These are phyloP conservation scores for Lachancea sp. DNA, from an alignment of 805 yeast genomes.

Conservation along the genomic window DNA sequence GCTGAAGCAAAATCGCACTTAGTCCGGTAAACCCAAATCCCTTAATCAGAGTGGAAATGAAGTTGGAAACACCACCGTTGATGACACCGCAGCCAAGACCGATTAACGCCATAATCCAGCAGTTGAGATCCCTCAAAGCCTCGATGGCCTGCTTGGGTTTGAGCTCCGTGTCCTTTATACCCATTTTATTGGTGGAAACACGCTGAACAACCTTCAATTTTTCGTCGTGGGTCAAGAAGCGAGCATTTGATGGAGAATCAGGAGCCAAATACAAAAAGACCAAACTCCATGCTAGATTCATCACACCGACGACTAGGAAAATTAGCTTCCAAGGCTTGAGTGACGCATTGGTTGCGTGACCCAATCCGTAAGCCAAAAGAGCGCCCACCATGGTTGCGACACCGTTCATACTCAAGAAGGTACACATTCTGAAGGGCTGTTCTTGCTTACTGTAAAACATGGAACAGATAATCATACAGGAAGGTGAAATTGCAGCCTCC, in stretches of 20 bases:
- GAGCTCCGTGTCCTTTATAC: conserved; percentile 15
- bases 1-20: conserved; percentile 15
- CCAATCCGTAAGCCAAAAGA: conserved; percentile 24
- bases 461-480: conserved; percentile 32
- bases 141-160: conserved; percentile 14
- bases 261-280: conserved; percentile 33
- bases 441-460: conserved; percentile 31
- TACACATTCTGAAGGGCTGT: conserved; percentile 31
- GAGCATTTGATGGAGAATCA: conserved; percentile 33
- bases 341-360: conserved; percentile 18
- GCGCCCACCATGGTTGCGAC: conserved; percentile 26
- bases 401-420: conserved; percentile 34
- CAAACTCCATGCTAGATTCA: conserved; percentile 34
- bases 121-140: conserved; percentile 12
- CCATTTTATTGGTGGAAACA: conserved; percentile 22
- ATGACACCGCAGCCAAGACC: conserved; percentile 17
- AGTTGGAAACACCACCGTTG: conserved; percentile 18
- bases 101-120: conserved; percentile 14
- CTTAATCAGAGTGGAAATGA: conserved; percentile 17
- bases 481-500: conserved; percentile 31
- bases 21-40: conserved; percentile 20
- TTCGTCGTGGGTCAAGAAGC: conserved; percentile 33
- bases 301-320: conserved; percentile 28
- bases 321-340: conserved; percentile 25
- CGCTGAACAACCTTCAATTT: conserved; percentile 20